phyloP scores from a whole-genome alignment of 148 eudicot genomes.

The Mesembryanthemum crystallinum region DNA sequence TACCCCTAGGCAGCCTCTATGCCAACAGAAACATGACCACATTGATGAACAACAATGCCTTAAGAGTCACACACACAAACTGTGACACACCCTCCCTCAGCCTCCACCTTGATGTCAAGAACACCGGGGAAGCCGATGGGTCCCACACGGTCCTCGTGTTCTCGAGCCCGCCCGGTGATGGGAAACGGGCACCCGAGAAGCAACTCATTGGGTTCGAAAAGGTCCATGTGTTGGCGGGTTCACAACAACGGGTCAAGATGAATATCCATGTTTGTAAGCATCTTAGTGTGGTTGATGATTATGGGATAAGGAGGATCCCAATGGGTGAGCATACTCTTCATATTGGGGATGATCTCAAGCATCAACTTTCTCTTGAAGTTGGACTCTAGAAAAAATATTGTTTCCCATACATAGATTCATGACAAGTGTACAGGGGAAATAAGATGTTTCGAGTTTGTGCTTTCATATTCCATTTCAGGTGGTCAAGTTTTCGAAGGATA shows the following conservation, averaged over 20 bases:
- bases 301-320: constrained; percentile 62
- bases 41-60: constrained; percentile 31
- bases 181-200: constrained; percentile 36
- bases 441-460: neutral
- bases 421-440: constrained; percentile 16
- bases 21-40: constrained; percentile 36
- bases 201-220: constrained; percentile 61
- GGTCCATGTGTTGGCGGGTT: constrained; percentile 59
- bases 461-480: neutral
- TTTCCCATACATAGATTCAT: neutral
- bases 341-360: constrained; percentile 77
- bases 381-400: neutral
- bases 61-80: constrained; percentile 52
- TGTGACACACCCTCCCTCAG: constrained; percentile 43
- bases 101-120: constrained; percentile 57
- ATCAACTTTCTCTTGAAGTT: constrained; percentile 43
- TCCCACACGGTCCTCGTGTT: constrained; percentile 64
- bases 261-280: constrained; percentile 55
- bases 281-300: constrained; percentile 58
- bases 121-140: constrained; percentile 64
- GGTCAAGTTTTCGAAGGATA: too few species aligned
- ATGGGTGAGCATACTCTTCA: constrained; percentile 69
- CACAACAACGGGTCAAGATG: constrained; percentile 41
- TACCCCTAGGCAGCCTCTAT: constrained; percentile 33
- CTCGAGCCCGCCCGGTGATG: constrained; percentile 47